Base-by-base conservation (phyloP, 495 filamentous ascomycete genomes). In the Bryoglossum gracile region DNA sequence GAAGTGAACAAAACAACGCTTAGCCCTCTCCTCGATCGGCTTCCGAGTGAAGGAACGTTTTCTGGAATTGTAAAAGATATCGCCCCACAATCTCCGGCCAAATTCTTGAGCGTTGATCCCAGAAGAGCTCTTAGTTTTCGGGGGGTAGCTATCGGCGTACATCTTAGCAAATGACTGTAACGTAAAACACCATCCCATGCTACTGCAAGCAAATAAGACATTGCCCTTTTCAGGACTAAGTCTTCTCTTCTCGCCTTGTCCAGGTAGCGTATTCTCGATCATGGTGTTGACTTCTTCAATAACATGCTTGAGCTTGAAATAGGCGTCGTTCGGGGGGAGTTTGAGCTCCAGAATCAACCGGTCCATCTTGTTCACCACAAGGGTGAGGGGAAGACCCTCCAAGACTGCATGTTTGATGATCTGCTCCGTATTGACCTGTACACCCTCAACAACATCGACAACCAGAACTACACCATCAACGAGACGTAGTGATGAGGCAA, bases 221-320 rank as follows among this genome's bases (percentile, higher is more conserved):
- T 98, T 98, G 36, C 91, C 94, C 65, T 90, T 95, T 64, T 97
- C 92, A 0, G 92, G 92, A 56, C 91, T 97, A 51, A 98, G 58
- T 54, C 94, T 81, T 65, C 78, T 74, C 50, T 72, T 75, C 61
- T 86, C 88, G 11, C 90, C 90, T 57, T 81, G 81, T 2, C 89
- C 89, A 3, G 92, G 92, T 9, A 90, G 70, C 6, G 84, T 80
- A 59, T 81, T 87, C 54, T 95, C 90, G 61, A 98, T 97, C 57
- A 89, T 72, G 0, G 87, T 96, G 65, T 98, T 98, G 59, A 97
- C 88, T 65, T 97, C 87, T 66, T 98, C 92, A 57, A 98, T 83
- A 18, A 95, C 90, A 66, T 97, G 91, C 60, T 96, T 97, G 42
- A 98, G 65, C 68, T 98, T 98, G 77, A 95, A 97, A 64, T 97